phyloP scores from a whole-genome alignment of 805 yeast species.

The Candida cerambycidarum region DNA sequence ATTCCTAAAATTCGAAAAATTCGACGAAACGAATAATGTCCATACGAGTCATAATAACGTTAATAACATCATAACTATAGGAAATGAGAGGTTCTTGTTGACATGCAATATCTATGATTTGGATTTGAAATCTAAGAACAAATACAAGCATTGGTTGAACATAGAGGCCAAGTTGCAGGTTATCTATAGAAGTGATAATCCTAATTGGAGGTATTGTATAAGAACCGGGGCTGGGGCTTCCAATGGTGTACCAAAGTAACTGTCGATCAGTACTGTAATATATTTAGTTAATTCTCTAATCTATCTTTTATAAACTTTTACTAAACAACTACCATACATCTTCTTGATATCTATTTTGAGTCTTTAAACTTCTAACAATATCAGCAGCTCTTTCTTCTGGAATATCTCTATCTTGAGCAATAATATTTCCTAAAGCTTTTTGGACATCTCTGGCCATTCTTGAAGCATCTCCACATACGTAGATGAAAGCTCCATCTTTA shows the following conservation, averaged over 20 bases:
- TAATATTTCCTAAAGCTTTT: slow-evolving; percentile 59
- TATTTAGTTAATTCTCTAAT: neutral
- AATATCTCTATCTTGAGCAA: slow-evolving; percentile 62
- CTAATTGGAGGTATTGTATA: slow-evolving; percentile 30
- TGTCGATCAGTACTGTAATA: neutral
- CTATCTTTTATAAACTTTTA: too few species aligned
- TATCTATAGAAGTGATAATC: slow-evolving; percentile 31
- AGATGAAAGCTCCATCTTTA: slow-evolving; percentile 75
- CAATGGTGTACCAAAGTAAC: too few species aligned
- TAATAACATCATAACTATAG: slow-evolving; percentile 24
- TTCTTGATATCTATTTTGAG: slow-evolving; percentile 89
- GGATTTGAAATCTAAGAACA: slow-evolving; percentile 46
- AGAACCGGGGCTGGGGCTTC: slow-evolving; percentile 11
- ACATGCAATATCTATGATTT: slow-evolving; percentile 47
- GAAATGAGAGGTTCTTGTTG: slow-evolving; percentile 27
- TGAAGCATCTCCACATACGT: slow-evolving; percentile 97
- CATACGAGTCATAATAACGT: slow-evolving; percentile 32
- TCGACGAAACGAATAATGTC: slow-evolving; percentile 24
- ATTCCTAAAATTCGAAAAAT: slow-evolving; percentile 40
- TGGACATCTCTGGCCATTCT: slow-evolving; percentile 96
- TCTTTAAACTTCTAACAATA: slow-evolving; percentile 72
- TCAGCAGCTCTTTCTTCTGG: slow-evolving; percentile 70
- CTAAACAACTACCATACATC: slow-evolving; percentile 99
- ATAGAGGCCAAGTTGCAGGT: slow-evolving; percentile 40
- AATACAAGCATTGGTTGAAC: slow-evolving; percentile 46